Base-by-base conservation (phyloP, 352 stramenopile genomes). In the Pythium apleroticum region DNA sequence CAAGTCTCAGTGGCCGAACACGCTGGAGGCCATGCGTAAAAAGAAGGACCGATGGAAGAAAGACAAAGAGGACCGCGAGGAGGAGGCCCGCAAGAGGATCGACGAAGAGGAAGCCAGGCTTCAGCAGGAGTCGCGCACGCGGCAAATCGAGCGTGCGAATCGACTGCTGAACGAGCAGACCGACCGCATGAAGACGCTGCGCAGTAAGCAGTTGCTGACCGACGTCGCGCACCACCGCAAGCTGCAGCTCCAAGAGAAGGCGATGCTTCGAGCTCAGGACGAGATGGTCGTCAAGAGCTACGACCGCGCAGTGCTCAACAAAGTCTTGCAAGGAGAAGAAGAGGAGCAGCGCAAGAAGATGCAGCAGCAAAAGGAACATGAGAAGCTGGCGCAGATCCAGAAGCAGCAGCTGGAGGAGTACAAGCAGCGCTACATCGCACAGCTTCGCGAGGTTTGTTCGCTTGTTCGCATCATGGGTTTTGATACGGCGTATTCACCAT, bases 31-130 rank as follows among this genome's bases (percentile, higher is more conserved):
- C 8, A 91, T 86, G 74, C 83, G 91, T 10, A 76, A 81, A 68
- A 96, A 96, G 71, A 97, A 97, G 55, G 89, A 96, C 58, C 80
- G 87, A 6, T 95, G 86, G 83, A 96, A 95, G 70, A 96, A 91
- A 46, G 87, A 97, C 71, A 89, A 90, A 28, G 84, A 96, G 48
- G 88, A 97, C 14, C 72, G 80, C 31, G 81, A 94, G 30, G 91
- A 97, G 63, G 74, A 74, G 4, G 82, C 74, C 52, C 75, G 91
- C 15, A 83, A 77, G 45, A 82, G 88, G 62, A 82, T 93, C 53
- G 85, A 95, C 58, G 78, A 85, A 22, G 79, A 93, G 45, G 91
- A 97, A 66, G 80, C 76, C 57, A 72, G 75, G 14, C 66, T 97
- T 30, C 86, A 96, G 59, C 71, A 78, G 19, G 78, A 91, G 43